Evolutionary conservation across 352 stramenopile genomes (phyloP).

Genomic region (Phytopythium boreale): DNA sequence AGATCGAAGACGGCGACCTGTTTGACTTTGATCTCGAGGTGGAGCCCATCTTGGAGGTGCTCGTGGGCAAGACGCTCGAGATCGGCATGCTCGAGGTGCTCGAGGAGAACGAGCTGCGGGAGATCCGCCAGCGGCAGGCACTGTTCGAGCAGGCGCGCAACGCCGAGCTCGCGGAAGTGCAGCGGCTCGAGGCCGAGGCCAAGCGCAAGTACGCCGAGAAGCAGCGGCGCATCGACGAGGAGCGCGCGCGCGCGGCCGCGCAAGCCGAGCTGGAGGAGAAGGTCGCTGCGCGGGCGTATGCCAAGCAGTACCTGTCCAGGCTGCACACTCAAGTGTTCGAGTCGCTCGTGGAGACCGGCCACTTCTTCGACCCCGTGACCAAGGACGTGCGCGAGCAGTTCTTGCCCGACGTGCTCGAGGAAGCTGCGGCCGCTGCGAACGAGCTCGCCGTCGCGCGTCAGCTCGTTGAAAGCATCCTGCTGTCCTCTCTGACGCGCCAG

Average conservation of each 20-base stretch:
- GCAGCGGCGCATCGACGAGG: constrained; percentile 79
- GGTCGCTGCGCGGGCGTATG: constrained; percentile 86
- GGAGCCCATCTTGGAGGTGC: constrained; percentile 92
- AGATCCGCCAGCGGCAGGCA: constrained; percentile 88
- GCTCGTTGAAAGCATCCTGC: constrained; percentile 27
- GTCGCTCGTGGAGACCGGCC: constrained; percentile 75
- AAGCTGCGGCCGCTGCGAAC: constrained; percentile 36
- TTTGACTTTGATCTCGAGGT: constrained; percentile 96
- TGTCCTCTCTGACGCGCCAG: constrained; percentile 29
- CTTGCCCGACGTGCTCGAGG: constrained; percentile 59
- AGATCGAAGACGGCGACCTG: constrained; percentile 92
- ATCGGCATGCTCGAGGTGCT: constrained; percentile 94
- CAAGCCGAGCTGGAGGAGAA: constrained; percentile 91
- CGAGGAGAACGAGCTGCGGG: constrained; percentile 91
- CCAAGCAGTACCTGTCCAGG: constrained; percentile 85
- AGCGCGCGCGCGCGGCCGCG: constrained; percentile 62
- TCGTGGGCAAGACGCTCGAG: constrained; percentile 94
- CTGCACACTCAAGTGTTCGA: constrained; percentile 88
- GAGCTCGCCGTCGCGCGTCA: constrained; percentile 35
- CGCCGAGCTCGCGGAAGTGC: constrained; percentile 92
- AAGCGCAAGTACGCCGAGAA: constrained; percentile 92
- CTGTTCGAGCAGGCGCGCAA: constrained; percentile 92
- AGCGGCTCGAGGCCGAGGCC: constrained; percentile 92
- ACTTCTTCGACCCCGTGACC: constrained; percentile 90
- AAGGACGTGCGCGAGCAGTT: constrained; percentile 83